phyloP scores from a whole-genome alignment of 1,139 yeast genomes.

The Geotrichum restrictum region DNA sequence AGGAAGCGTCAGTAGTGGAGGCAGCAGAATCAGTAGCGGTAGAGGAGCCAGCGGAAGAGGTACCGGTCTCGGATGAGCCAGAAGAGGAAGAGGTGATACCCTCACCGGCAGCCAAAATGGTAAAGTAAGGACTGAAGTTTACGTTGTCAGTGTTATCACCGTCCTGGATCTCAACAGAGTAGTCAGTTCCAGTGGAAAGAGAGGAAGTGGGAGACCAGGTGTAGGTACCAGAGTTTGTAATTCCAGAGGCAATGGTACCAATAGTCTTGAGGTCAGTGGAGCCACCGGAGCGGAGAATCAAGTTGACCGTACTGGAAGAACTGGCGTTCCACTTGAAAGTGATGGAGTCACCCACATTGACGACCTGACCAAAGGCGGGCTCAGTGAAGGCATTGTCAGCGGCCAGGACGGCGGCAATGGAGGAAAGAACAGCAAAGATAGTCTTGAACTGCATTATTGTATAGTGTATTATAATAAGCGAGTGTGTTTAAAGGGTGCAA shows the following conservation, averaged over 20 bases:
- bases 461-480: not conserved
- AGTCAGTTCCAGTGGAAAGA: conserved; percentile 29
- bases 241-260: conserved; percentile 32
- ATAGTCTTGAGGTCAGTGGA: conserved; percentile 29
- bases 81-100: conserved; percentile 28
- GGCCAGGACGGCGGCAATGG: conserved; percentile 33
- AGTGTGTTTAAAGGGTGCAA: too few relatives aligned
- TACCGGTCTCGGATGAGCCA: conserved; percentile 21
- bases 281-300: conserved; percentile 35
- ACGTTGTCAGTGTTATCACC: conserved; percentile 16
- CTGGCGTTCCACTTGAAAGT: conserved; percentile 34
- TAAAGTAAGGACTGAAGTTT: conserved; percentile 37
- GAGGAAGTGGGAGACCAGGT: conserved; percentile 33
- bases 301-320: conserved; percentile 32
- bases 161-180: conserved; percentile 38
- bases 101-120: conserved; percentile 32
- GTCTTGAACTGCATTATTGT: conserved; percentile 21
- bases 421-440: conserved; percentile 27
- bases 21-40: conserved; percentile 22
- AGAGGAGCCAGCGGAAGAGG: conserved; percentile 34
- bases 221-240: conserved; percentile 35
- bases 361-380: conserved; percentile 34
- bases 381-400: conserved; percentile 30
- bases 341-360: conserved; percentile 30
- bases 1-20: conserved; percentile 22